A percentile compares a stretch with the other conserved stretches of the same genome.
phyloP scores from a whole-genome alignment of 225 moss, liverwort and hornwort genomes.

The Rhytidiadelphus loreus region DNA sequence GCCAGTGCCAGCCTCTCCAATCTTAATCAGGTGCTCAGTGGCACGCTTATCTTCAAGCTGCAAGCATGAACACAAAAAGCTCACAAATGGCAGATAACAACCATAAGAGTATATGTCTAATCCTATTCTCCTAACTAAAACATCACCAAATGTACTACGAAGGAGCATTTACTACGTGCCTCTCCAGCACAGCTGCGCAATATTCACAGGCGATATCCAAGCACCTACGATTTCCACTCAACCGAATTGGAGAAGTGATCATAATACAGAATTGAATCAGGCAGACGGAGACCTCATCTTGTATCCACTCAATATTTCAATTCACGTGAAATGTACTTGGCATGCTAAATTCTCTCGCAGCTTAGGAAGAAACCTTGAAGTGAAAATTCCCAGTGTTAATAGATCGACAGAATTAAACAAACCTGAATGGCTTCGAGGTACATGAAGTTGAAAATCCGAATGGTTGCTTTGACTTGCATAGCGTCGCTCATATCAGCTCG shows the following conservation, averaged over 20 bases:
- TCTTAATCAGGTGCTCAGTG: constrained; percentile 9
- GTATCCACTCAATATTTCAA: neutral
- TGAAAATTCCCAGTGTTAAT: neutral
- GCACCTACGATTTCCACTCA: neutral
- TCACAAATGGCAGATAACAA: neutral
- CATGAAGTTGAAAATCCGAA: constrained; percentile 47
- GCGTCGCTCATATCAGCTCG: constrained; percentile 19
- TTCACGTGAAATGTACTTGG: neutral
- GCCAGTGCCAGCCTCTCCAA: constrained; percentile 16
- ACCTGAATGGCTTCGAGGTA: constrained; percentile 52
- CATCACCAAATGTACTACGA: neutral
- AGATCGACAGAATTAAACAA: neutral
- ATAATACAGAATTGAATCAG: neutral
- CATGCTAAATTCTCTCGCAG: neutral
- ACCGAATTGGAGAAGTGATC: neutral
- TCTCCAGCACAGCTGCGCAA: neutral
- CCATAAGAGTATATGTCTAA: neutral
- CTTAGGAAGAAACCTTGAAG: neutral
- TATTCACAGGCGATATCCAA: neutral
- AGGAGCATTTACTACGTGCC: no score
- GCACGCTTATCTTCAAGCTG: constrained; percentile 48
- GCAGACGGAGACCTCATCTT: neutral
- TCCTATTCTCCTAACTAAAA: neutral
- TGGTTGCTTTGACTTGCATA: constrained; percentile 40
- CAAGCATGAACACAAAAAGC: neutral